A percentile compares a stretch with the other conserved stretches of the same genome.
These are phyloP conservation scores for Centrapalus pauciflorus DNA, from an alignment of 129 eudicot species.

Conservation along the genomic window DNA sequence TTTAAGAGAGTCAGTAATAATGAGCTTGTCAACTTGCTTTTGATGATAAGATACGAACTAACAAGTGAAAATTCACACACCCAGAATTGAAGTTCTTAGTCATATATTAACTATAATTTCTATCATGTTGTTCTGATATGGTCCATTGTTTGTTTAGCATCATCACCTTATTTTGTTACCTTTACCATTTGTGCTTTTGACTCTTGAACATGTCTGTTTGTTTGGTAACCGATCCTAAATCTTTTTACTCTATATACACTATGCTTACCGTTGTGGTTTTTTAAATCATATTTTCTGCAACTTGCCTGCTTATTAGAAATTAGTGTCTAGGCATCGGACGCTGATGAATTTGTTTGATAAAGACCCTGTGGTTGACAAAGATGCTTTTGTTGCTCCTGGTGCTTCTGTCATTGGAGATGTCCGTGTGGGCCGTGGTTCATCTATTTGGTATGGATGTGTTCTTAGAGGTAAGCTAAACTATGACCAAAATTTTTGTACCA, in stretches of 20 bases:
- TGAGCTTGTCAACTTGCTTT: background rate
- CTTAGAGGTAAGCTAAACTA: slow-evolving; percentile 63
- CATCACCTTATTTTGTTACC: background rate
- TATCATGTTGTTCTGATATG: background rate
- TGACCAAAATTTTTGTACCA: background rate
- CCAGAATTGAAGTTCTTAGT: background rate
- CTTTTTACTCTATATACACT: background rate
- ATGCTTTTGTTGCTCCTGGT: slow-evolving; percentile 94
- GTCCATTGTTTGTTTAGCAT: background rate
- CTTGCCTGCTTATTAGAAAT: background rate
- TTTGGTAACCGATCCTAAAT: background rate
- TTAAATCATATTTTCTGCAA: background rate
- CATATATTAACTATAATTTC: background rate
- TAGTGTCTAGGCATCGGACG: slow-evolving; percentile 92
- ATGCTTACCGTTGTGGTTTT: background rate
- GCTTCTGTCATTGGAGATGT: slow-evolving; percentile 93
- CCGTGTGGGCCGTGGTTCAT: slow-evolving; percentile 69
- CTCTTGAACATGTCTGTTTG: background rate
- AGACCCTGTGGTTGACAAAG: slow-evolving; percentile 69
- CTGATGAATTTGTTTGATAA: slow-evolving; percentile 77
- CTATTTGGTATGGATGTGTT: slow-evolving; percentile 97
- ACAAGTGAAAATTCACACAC: background rate
- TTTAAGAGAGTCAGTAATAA: background rate
- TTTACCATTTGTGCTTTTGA: background rate
- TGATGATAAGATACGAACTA: background rate